Base-by-base conservation (phyloP, 2,329 filamentous ascomycete genomes). In the Trichoderma simmonsii region DNA sequence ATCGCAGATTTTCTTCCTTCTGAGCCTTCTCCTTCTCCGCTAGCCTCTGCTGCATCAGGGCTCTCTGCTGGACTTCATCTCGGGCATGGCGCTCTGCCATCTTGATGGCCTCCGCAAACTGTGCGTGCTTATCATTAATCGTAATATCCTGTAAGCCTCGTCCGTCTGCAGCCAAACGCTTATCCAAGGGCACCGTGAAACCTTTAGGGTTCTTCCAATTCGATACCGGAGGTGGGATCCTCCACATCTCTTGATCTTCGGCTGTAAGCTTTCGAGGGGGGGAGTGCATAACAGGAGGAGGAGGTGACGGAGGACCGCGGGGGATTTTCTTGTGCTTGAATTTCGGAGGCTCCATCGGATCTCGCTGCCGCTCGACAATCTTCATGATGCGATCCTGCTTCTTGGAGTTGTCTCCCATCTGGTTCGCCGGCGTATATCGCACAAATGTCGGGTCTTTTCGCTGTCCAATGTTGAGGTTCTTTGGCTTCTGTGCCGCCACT, bases 181-280 rank as follows among this genome's bases (percentile, higher is more conserved):
- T 99, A 81, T 99, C 96, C 66, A 99, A 82, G 0, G 96, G 94
- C 1, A 99, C 93, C 0, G 96, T 99, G 79, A 97, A 99, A 77
- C 96, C 96, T 84, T 98, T 98, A 1, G 95, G 93, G 81, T 99
- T 99, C 88, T 99, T 99, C 96, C 96, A 99, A 82, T 98, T 98
- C 24, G 93, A 97, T 2, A 99, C 91, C 0, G 95, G 93, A 3
- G 95, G 94, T 0, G 86, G 88, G 54, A 90, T 98, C 78, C 91
- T 94, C 96, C 96, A 99, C 72, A 93, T 93, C 81, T 98, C 96
- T 81, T 98, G 95, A 77, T 99, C 96, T 80, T 97, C 95, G 6
- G 95, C 96, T 1, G 96, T 99, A 73, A 99, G 87, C 79, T 98
- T 99, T 74, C 96, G 87, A 0, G 96, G 95, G 15, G 96, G 96